Conservation (phyloP, 164 flowering plant species). For the Dillenia turbinata region DNA sequence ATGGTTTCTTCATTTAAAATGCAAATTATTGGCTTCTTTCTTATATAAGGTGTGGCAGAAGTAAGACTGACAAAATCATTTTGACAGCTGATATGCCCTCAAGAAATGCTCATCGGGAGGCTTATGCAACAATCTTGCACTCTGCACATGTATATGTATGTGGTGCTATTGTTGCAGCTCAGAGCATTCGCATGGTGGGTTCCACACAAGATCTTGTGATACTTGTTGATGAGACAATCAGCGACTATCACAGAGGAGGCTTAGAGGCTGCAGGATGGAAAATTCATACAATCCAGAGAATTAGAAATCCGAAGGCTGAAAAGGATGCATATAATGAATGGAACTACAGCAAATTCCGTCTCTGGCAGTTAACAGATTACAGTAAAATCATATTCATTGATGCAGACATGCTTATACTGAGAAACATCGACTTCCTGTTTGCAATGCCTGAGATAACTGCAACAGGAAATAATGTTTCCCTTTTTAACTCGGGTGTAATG, state of each 20-base stretch:
- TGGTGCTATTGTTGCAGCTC: slow-evolving; percentile 66
- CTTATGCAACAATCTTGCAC: slow-evolving; percentile 61
- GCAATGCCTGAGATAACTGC: slow-evolving; percentile 90
- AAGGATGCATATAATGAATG: slow-evolving; percentile 84
- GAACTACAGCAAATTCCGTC: slow-evolving; percentile 94
- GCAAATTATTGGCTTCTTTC: too few species aligned
- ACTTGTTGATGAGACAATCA: slow-evolving; percentile 56
- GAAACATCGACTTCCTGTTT: slow-evolving; percentile 82
- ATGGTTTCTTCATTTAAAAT: too few species aligned
- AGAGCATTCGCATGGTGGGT: slow-evolving; percentile 55
- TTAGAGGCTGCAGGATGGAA: slow-evolving; percentile 63
- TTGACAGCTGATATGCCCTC: neutral
- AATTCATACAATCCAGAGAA: slow-evolving; percentile 44
- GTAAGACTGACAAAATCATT: too few species aligned
- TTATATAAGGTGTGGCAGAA: too few species aligned
- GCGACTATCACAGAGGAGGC: slow-evolving; percentile 45
- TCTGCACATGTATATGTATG: slow-evolving; percentile 59
- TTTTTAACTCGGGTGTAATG: slow-evolving; percentile 96
- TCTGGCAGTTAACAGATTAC: slow-evolving; percentile 92
- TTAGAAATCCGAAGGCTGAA: slow-evolving; percentile 65
- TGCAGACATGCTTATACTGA: slow-evolving; percentile 81
- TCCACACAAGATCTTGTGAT: slow-evolving; percentile 52
- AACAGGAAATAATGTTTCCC: slow-evolving; percentile 75
- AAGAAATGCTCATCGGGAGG: slow-evolving; percentile 39
- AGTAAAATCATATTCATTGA: slow-evolving; percentile 91